Evolutionary conservation across 1,284 basidiomycete species (phyloP), one percentile per base, ranked within the genome.

Genomic region (Fomes fomentarius): DNA sequence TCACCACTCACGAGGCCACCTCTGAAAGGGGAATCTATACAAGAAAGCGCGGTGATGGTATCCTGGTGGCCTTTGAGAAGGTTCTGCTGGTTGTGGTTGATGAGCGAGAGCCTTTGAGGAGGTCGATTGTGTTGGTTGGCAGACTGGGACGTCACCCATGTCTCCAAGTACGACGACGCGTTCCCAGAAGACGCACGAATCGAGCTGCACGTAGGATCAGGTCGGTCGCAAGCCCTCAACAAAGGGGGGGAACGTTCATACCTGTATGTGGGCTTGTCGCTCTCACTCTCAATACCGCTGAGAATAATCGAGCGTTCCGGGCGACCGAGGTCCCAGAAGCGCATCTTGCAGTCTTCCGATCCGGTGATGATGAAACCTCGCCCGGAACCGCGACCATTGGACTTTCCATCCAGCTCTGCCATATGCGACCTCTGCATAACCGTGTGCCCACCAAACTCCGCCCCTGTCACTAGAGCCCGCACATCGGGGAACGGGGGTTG

Each of bases 1-100:
- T 96, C 94, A 3, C 89, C 94, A 58, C 91, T 94, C 10, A 96
- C 82, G 39, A 96, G 80, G 4, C 93, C 92, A 15, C 89, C 89
- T 43, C 90, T 79, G 73, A 96, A 96, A 0, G 94, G 94, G 0
- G 89, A 83, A 60, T 96, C 93, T 49, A 96, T 84, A 58, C 90
- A 89, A 0, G 84, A 82, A 21, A 96, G 70, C 2, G 89, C 84
- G 1, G 89, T 93, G 22, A 97, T 82, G 2, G 91, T 83, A 66
- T 96, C 94, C 60, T 90, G 89, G 66, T 96, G 94, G 1, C 85
- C 78, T 65, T 82, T 86, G 42, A 94, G 72, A 26, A 94, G 71
- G 50, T 82, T 85, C 65, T 93, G 87, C 66, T 95, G 93, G 64
- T 86, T 89, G 49, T 88, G 81, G 7, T 83, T 87, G 52, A 94